Base-by-base conservation (phyloP, 148 eudicot species). In the Cornus suecica region DNA sequence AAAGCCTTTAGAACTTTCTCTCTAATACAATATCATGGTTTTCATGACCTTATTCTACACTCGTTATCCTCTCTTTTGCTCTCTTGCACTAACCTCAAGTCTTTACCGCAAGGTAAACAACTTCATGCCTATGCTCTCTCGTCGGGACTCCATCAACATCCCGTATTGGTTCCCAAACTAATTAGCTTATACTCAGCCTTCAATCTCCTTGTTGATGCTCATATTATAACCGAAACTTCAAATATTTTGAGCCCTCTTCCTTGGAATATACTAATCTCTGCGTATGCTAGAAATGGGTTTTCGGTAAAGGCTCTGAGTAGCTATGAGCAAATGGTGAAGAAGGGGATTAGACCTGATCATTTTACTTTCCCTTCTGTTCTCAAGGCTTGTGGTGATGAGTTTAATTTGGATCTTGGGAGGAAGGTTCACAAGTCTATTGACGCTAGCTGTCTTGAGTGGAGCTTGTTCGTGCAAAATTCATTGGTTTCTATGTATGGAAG, bases 251-350 rank as follows among this genome's bases (percentile, higher is more conserved):
- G 85, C 68, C 88, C 97, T 71, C 74, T 88, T 80, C 81, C 83
- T 66, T 94, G 98, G 98, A 94, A 94, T 83, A 74, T 90, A 76
- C 89, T 94, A 62, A 90, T 94, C 66, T 86, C 93, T 69, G 74
- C 87, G 25, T 90, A 90, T 71, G 78, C 86, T 30, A 85, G 83
- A 74, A 80, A 83, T 77, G 93, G 91, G 73, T 78, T 72, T 60
- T 69, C 45, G 10, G 77, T 65, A 56, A 88, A 87, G 68, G 97
- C 97, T 73, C 64, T 92, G 37, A 79, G 72, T 14, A 69, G 83
- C 63, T 94, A 88, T 80, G 70, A 77, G 67, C 75, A 87, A 31
- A 92, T 94, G 97, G 71, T 87, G 74, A 69, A 67, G 18, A 78
- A 69, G 69, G 90, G 94, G 65, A 72, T 92, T 66, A 79, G 74